Percentiles rank a stretch among this genome's conserved stretches.
Evolutionary conservation across 2,329 filamentous ascomycete genomes (phyloP).

Genomic region (Sclerotiophoma versabilis): DNA sequence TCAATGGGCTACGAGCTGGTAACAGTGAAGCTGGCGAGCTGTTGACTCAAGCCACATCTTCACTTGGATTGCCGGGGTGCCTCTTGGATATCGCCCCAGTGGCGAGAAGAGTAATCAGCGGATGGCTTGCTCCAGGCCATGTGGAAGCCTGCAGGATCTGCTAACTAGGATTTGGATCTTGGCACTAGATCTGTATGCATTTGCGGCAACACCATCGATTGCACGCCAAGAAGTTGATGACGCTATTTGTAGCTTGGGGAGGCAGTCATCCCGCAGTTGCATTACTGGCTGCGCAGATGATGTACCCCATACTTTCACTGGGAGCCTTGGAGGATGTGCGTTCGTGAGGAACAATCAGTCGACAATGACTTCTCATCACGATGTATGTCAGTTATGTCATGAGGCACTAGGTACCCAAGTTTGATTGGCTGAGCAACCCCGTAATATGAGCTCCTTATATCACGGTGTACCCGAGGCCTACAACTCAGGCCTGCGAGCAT

Average conservation of each 20-base stretch:
- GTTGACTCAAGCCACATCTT: not conserved
- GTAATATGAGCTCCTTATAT: not conserved
- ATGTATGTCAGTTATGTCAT: not conserved
- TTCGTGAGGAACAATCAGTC: not conserved
- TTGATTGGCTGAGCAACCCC: slow-evolving; percentile 1
- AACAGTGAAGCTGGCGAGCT: not conserved
- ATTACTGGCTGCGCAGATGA: not conserved
- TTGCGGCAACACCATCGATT: not conserved
- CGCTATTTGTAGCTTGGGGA: not conserved
- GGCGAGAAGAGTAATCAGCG: not conserved
- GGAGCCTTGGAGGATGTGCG: not conserved
- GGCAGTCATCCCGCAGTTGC: not conserved
- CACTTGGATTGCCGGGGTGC: not conserved
- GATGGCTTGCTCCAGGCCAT: not conserved
- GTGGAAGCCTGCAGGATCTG: slow-evolving; percentile 3
- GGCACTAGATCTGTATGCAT: slow-evolving; percentile 2
- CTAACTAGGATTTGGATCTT: not conserved
- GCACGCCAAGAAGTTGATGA: slow-evolving; percentile 1
- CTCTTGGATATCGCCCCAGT: not conserved
- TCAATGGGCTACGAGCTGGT: not conserved
- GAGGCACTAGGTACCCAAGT: not conserved
- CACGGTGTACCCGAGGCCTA: not conserved
- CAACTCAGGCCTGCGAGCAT: not conserved
- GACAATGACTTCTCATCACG: not conserved
- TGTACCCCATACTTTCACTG: not conserved